Conservation (phyloP, 768 basidiomycete genomes). For the Lactarius trivialis region DNA sequence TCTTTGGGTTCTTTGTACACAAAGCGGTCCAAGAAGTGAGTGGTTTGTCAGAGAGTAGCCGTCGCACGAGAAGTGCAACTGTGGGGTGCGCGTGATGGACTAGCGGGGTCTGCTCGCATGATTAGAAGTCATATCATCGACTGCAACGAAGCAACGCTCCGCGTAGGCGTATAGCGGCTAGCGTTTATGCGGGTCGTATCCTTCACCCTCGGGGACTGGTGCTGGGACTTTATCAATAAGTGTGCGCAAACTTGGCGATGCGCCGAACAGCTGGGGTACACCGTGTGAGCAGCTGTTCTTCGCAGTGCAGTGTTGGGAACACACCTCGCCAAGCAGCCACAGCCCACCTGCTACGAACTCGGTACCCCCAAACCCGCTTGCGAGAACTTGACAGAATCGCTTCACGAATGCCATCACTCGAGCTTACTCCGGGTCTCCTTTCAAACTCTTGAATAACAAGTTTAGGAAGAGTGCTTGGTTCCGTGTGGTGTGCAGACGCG, state of each 20-base stretch:
- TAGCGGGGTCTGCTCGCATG: slow-evolving; percentile 57
- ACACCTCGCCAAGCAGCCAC: slow-evolving; percentile 81
- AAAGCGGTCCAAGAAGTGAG: slow-evolving; percentile 93
- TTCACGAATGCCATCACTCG: slow-evolving; percentile 77
- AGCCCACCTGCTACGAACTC: slow-evolving; percentile 89
- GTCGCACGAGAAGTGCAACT: slow-evolving; percentile 75
- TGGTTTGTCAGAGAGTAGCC: slow-evolving; percentile 65
- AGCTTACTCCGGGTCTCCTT: slow-evolving; percentile 50
- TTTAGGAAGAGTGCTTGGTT: slow-evolving; percentile 99
- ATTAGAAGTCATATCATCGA: not conserved
- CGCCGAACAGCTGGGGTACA: slow-evolving; percentile 42
- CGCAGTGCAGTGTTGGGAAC: not conserved
- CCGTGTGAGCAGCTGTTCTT: not conserved
- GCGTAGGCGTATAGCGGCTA: slow-evolving; percentile 86
- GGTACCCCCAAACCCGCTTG: slow-evolving; percentile 55
- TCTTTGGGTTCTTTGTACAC: slow-evolving; percentile 96
- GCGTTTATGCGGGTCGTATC: slow-evolving; percentile 84
- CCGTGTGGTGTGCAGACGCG: slow-evolving; percentile 69
- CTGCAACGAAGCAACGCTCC: slow-evolving; percentile 55
- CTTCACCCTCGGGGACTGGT: slow-evolving; percentile 19
- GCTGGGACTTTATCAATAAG: slow-evolving; percentile 30
- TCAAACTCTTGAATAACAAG: slow-evolving; percentile 84
- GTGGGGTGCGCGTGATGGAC: slow-evolving; percentile 87
- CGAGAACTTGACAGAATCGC: slow-evolving; percentile 76
- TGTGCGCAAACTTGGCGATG: slow-evolving; percentile 39